A percentile compares a stretch with the other conserved stretches of the same genome.
Conservation (phyloP, 441 rosid species). For the Jatropha multifida region DNA sequence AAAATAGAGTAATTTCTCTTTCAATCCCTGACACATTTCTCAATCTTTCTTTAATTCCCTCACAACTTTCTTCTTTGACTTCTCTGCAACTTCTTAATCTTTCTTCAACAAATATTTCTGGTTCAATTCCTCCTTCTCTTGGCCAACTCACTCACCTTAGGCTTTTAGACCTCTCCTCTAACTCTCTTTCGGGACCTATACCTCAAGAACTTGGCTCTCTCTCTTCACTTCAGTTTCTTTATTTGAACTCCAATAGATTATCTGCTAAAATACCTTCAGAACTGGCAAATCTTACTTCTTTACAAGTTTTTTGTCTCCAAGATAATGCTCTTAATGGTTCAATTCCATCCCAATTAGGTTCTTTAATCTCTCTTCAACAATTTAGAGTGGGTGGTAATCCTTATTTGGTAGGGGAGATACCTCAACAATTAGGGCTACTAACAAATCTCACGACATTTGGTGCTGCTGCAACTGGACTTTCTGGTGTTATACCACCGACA, state of each 20-base stretch:
- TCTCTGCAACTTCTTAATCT: conserved; percentile 86
- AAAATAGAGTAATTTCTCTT: conserved; percentile 73
- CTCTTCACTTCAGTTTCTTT: conserved; percentile 79
- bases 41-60: conserved; percentile 72
- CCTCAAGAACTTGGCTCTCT: conserved; percentile 74
- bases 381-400: conserved; percentile 89
- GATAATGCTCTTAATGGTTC: conserved; percentile 85
- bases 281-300: conserved; percentile 57
- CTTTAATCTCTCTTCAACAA: conserved; percentile 74
- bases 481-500: conserved; percentile 75
- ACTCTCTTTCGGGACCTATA: conserved; percentile 73
- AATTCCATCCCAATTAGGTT: conserved; percentile 77
- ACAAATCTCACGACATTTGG: conserved; percentile 86
- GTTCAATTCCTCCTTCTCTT: conserved; percentile 74
- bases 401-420: conserved; percentile 67
- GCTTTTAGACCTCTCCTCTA: conserved; percentile 88
- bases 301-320: conserved; percentile 81
- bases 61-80: conserved; percentile 70
- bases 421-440: conserved; percentile 67
- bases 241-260: conserved; percentile 72
- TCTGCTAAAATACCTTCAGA: conserved; percentile 69
- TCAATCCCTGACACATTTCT: conserved; percentile 80
- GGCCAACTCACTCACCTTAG: conserved; percentile 64
- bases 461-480: conserved; percentile 77
- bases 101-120: conserved; percentile 86